Evolutionary conservation across 2,329 filamentous ascomycete species (phyloP).

Genomic region (Bertia moriformis): DNA sequence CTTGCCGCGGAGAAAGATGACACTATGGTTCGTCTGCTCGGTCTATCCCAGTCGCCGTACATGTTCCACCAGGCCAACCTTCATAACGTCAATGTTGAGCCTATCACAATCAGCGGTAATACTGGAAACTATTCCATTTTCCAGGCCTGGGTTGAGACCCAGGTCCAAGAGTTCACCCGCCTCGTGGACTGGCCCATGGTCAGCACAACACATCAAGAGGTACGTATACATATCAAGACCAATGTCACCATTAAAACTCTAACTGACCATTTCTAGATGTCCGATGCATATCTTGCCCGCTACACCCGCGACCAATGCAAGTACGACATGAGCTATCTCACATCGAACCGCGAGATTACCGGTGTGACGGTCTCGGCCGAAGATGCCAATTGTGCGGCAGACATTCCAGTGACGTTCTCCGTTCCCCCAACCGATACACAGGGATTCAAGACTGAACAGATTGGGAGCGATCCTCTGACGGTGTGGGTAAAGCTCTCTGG

Average conservation of each 20-base stretch:
- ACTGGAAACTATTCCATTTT: slow-evolving; percentile 32
- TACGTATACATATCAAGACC: too few species aligned
- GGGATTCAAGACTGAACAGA: slow-evolving; percentile 29
- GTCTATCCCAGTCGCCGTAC: slow-evolving; percentile 36
- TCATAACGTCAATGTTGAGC: slow-evolving; percentile 29
- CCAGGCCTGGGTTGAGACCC: slow-evolving; percentile 39
- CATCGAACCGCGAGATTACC: slow-evolving; percentile 26
- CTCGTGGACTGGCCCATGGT: slow-evolving; percentile 37
- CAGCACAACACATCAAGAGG: slow-evolving; percentile 39
- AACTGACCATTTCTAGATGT: neutral
- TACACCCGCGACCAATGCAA: slow-evolving; percentile 27
- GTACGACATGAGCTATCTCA: slow-evolving; percentile 26
- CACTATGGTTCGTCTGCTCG: slow-evolving; percentile 39
- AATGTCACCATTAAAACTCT: too few species aligned
- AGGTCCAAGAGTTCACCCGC: slow-evolving; percentile 35
- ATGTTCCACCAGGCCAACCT: slow-evolving; percentile 55
- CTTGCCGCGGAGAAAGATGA: slow-evolving; percentile 32
- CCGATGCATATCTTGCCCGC: slow-evolving; percentile 3
- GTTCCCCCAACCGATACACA: slow-evolving; percentile 22
- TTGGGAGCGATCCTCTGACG: slow-evolving; percentile 36
- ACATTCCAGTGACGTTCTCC: slow-evolving; percentile 39
- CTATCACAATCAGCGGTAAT: slow-evolving; percentile 30
- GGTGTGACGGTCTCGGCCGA: slow-evolving; percentile 31
- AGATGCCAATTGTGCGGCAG: slow-evolving; percentile 31
- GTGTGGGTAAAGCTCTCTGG: slow-evolving; percentile 31